Evolutionary conservation across 140 eudicot species (phyloP).

Genomic region (Senecio squalidus): DNA sequence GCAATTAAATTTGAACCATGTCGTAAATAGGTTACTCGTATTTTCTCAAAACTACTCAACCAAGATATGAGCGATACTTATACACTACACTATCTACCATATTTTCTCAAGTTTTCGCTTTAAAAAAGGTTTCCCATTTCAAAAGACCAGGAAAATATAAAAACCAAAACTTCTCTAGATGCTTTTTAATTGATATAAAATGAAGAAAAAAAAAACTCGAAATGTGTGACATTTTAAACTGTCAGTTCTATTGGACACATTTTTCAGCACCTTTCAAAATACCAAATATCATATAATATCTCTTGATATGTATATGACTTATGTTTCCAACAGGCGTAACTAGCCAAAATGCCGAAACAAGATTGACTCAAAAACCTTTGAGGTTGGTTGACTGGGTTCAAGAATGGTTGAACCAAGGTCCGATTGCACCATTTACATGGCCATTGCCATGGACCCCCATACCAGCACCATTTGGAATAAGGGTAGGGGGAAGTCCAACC

Average conservation of each 20-base stretch:
- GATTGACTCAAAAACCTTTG: slow-evolving; percentile 15
- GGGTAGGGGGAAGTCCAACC: slow-evolving; percentile 59
- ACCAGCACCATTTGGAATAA: slow-evolving; percentile 56
- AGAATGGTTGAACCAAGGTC: slow-evolving; percentile 92
- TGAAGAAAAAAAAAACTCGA: slow-evolving; percentile 16
- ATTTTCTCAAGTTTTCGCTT: too few relatives aligned
- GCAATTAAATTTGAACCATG: too few relatives aligned
- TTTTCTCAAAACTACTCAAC: too few relatives aligned
- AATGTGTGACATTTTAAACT: slow-evolving; percentile 26
- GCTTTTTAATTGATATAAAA: slow-evolving; percentile 14
- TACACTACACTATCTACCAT: too few relatives aligned
- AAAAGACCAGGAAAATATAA: background rate
- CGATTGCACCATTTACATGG: slow-evolving; percentile 70
- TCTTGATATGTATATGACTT: slow-evolving; percentile 13
- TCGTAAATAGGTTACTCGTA: too few relatives aligned
- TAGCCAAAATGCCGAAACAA: slow-evolving; percentile 30
- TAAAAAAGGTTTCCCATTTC: too few relatives aligned
- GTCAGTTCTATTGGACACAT: slow-evolving; percentile 26
- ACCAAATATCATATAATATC: slow-evolving; percentile 9
- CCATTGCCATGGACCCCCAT: slow-evolving; percentile 75
- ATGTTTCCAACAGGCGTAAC: slow-evolving; percentile 31
- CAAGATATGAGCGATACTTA: too few relatives aligned
- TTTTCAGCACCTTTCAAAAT: slow-evolving; percentile 11
- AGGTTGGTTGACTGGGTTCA: slow-evolving; percentile 23
- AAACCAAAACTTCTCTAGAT: slow-evolving; percentile 14